These are phyloP conservation scores for Ganoderma resinaceum DNA, from an alignment of 1,284 basidiomycete genomes.

Conservation along the genomic window DNA sequence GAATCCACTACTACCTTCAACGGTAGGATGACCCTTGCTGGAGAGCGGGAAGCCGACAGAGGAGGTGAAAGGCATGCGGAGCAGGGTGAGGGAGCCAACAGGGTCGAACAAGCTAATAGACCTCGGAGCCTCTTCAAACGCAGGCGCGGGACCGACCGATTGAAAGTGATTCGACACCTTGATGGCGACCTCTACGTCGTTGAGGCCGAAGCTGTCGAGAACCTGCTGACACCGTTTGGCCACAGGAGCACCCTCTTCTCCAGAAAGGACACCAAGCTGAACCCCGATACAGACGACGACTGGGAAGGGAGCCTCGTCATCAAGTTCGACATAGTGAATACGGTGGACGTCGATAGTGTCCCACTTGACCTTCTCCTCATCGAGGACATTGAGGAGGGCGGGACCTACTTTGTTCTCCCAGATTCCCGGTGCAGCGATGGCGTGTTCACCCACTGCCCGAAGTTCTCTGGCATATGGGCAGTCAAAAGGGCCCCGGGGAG, in stretches of 20 bases:
- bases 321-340: neutral
- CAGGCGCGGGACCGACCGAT: neutral
- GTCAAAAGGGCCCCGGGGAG: neutral
- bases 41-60: neutral
- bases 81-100: neutral
- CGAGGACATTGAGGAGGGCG: neutral
- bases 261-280: neutral
- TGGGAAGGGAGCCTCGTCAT: neutral
- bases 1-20: slow-evolving; percentile 43
- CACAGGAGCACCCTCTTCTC: neutral
- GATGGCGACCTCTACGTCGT: neutral
- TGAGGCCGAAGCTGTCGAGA: neutral
- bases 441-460: neutral
- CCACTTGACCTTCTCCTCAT: neutral
- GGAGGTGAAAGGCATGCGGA: neutral
- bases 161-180: neutral
- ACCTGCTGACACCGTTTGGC: neutral
- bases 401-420: neutral
- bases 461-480: neutral
- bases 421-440: neutral
- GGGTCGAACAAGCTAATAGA: too few species aligned
- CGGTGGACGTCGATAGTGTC: neutral
- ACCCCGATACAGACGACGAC: neutral
- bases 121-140: neutral
- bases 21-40: neutral